These are phyloP conservation scores for Gaertneriomyces sp. DNA, from an alignment of 192 early-diverging fungal species.

Conservation along the genomic window DNA sequence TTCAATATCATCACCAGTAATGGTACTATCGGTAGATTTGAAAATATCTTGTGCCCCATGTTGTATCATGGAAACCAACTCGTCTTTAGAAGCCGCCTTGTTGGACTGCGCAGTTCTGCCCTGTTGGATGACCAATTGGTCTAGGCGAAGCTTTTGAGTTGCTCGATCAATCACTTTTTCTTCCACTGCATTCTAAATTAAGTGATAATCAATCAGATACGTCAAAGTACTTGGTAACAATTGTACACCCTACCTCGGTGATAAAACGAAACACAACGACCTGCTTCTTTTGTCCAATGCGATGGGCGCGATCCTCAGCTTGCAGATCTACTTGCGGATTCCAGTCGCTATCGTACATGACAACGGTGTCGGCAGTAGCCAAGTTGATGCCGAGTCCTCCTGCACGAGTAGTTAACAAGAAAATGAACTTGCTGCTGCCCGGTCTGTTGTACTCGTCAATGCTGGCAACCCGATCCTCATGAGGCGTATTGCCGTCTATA, in stretches of 20 bases:
- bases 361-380: slow-evolving; percentile 91
- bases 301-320: slow-evolving; percentile 97
- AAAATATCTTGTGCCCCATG: slow-evolving; percentile 90
- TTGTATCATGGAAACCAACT: slow-evolving; percentile 94
- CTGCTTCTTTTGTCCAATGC: slow-evolving; percentile 98
- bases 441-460: slow-evolving; percentile 94
- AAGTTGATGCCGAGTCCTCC: slow-evolving; percentile 98
- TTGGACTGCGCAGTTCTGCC: slow-evolving; percentile 71
- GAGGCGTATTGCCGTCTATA: slow-evolving; percentile 93
- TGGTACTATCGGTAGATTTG: slow-evolving; percentile 56
- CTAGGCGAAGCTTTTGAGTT: slow-evolving; percentile 92
- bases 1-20: slow-evolving; percentile 82
- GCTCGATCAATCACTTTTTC: slow-evolving; percentile 96
- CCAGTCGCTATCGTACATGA: slow-evolving; percentile 97
- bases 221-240: not conserved
- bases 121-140: slow-evolving; percentile 99
- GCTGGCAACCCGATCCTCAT: slow-evolving; percentile 85
- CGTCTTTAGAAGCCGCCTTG: slow-evolving; percentile 74
- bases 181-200: slow-evolving; percentile 77
- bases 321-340: slow-evolving; percentile 71
- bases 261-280: slow-evolving; percentile 95
- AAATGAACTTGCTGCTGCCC: slow-evolving; percentile 90
- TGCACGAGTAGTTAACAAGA: slow-evolving; percentile 93
- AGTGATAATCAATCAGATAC: not conserved
- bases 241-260: slow-evolving; percentile 55